Evolutionary conservation across 768 basidiomycete genomes (phyloP).

Genomic region (Leccinum aurantiacum): DNA sequence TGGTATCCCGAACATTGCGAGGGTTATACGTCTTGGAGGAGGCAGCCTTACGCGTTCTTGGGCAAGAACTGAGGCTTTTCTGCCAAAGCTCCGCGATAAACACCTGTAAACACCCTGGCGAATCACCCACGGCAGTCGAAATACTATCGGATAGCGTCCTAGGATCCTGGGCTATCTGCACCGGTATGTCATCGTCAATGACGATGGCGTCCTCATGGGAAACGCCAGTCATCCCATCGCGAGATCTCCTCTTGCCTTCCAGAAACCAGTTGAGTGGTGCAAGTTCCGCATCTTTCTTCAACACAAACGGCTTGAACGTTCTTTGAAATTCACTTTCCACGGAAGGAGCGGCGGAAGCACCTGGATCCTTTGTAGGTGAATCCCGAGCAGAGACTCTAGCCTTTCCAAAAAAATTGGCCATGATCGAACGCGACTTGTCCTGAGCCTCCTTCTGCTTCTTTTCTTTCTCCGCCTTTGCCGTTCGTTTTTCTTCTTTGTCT

Average conservation of each 20-base stretch:
- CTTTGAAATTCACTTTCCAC: slow-evolving; percentile 65
- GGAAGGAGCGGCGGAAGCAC: slow-evolving; percentile 34
- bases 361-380: slow-evolving; percentile 26
- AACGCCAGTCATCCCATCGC: slow-evolving; percentile 19
- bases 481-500: slow-evolving; percentile 65
- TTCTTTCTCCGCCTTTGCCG: slow-evolving; percentile 67
- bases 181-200: slow-evolving; percentile 44
- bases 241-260: slow-evolving; percentile 29
- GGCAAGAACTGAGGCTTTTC: slow-evolving; percentile 20
- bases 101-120: slow-evolving; percentile 14
- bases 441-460: slow-evolving; percentile 70
- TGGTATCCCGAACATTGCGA: slow-evolving; percentile 47
- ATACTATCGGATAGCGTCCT: slow-evolving; percentile 5
- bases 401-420: slow-evolving; percentile 80
- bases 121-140: not conserved
- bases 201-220: slow-evolving; percentile 53
- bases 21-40: slow-evolving; percentile 32
- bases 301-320: slow-evolving; percentile 74
- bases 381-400: slow-evolving; percentile 38
- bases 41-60: slow-evolving; percentile 16
- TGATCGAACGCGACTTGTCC: slow-evolving; percentile 69
- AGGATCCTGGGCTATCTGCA: slow-evolving; percentile 10
- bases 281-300: slow-evolving; percentile 71
- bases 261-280: slow-evolving; percentile 76
- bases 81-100: slow-evolving; percentile 34